phyloP scores from a whole-genome alignment of 257 asterid species.

The Anisodus tanguticus region DNA sequence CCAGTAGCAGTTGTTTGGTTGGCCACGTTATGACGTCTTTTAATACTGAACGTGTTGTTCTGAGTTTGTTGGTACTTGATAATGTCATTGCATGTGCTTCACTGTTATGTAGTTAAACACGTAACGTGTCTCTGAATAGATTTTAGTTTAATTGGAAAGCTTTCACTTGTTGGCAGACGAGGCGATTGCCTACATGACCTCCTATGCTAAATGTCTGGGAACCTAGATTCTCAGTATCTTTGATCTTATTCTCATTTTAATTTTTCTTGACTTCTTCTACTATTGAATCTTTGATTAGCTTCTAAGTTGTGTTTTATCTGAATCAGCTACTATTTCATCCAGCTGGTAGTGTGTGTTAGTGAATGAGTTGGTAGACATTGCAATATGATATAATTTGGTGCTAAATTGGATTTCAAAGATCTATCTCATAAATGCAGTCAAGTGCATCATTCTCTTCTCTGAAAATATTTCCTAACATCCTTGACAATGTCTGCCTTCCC shows the following conservation, averaged over 20 bases:
- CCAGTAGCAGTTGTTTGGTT: slow-evolving; percentile 4
- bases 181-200: not conserved
- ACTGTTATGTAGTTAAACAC: not conserved
- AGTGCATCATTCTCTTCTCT: slow-evolving; percentile 1
- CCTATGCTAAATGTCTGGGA: not conserved
- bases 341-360: not conserved
- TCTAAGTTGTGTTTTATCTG: slow-evolving; percentile 6
- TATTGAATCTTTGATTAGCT: not conserved
- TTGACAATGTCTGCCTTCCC: not conserved
- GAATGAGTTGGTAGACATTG: not conserved
- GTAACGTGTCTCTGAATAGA: not conserved
- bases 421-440: slow-evolving; percentile 26
- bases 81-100: slow-evolving; percentile 12
- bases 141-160: slow-evolving; percentile 13
- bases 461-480: not conserved
- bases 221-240: not conserved
- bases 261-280: not conserved
- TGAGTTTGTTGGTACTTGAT: not conserved
- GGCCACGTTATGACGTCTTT: not conserved
- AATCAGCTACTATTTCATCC: not conserved
- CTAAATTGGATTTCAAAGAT: slow-evolving; percentile 17
- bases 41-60: not conserved
- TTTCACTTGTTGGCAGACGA: not conserved
- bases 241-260: not conserved
- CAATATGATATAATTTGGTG: slow-evolving; percentile 1